Evolutionary conservation across 495 filamentous ascomycete genomes (phyloP).

Genomic region (Xylaria flabelliformis): DNA sequence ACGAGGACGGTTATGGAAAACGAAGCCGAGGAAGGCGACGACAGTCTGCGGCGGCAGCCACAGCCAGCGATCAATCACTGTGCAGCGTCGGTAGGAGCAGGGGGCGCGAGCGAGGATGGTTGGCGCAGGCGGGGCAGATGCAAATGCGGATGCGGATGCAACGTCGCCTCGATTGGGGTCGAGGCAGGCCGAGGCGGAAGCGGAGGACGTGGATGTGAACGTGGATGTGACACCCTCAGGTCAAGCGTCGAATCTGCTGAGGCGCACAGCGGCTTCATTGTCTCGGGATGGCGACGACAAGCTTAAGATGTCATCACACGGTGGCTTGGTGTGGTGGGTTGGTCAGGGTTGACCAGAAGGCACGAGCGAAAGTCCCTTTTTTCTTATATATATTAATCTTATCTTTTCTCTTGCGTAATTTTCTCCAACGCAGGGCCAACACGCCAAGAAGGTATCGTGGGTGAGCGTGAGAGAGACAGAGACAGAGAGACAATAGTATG

Average conservation of each 20-base stretch:
- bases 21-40: conserved; percentile 16
- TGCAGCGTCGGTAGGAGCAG: conserved; percentile 42
- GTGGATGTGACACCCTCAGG: conserved; percentile 41
- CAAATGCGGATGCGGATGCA: conserved; percentile 41
- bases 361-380: not conserved
- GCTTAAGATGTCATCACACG: conserved; percentile 30
- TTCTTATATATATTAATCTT: not conserved
- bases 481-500: not conserved
- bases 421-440: not conserved
- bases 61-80: conserved; percentile 35
- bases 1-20: conserved; percentile 1
- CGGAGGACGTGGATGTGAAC: conserved; percentile 13
- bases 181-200: conserved; percentile 3
- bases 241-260: conserved; percentile 43
- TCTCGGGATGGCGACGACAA: conserved; percentile 46
- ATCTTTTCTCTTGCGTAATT: not conserved
- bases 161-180: conserved; percentile 41
- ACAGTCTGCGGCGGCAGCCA: conserved; percentile 8
- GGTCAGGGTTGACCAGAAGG: not conserved
- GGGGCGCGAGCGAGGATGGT: conserved; percentile 33
- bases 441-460: not conserved
- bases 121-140: conserved; percentile 43
- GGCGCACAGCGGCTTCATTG: conserved; percentile 54
- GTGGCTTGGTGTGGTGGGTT: conserved; percentile 16
- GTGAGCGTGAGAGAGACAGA: not conserved